These are phyloP conservation scores for Gynandropsis gynandra DNA, from an alignment of 345 rosid species.

Conservation along the genomic window DNA sequence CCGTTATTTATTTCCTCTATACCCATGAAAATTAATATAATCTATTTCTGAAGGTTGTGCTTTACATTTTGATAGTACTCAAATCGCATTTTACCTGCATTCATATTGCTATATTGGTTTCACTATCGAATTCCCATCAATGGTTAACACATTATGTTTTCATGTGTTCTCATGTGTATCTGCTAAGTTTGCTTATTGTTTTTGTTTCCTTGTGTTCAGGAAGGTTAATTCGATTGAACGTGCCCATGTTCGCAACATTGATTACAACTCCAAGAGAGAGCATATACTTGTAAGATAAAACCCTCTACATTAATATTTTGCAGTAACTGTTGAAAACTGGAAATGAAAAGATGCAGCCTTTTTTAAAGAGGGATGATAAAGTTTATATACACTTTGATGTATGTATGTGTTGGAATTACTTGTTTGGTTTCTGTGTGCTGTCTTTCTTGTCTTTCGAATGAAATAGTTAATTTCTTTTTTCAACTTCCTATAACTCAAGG, in stretches of 20 bases:
- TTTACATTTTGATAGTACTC: background rate
- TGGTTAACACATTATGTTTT: conserved; percentile 5
- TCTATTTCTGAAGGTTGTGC: conserved; percentile 4
- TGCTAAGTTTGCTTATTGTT: conserved; percentile 10
- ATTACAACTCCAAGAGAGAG: conserved; percentile 54
- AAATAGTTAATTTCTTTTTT: too few relatives aligned
- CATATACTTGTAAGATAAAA: conserved; percentile 57
- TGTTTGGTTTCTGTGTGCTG: too few relatives aligned
- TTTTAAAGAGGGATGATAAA: background rate
- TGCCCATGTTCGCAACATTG: conserved; percentile 53
- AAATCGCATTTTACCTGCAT: background rate
- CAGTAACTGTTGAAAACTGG: background rate
- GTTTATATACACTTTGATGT: background rate
- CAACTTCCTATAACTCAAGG: background rate
- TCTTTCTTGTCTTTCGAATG: too few relatives aligned
- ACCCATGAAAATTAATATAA: background rate
- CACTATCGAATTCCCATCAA: background rate
- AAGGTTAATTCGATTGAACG: conserved; percentile 60
- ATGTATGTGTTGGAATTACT: background rate
- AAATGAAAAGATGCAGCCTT: background rate
- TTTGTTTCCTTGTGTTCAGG: conserved; percentile 33
- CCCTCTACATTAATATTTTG: background rate
- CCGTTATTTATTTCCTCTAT: conserved; percentile 2
- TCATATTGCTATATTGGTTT: background rate
- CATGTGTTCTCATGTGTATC: background rate